These are phyloP conservation scores for Eustoma russellianum DNA, from an alignment of 257 asterid species.

Conservation along the genomic window DNA sequence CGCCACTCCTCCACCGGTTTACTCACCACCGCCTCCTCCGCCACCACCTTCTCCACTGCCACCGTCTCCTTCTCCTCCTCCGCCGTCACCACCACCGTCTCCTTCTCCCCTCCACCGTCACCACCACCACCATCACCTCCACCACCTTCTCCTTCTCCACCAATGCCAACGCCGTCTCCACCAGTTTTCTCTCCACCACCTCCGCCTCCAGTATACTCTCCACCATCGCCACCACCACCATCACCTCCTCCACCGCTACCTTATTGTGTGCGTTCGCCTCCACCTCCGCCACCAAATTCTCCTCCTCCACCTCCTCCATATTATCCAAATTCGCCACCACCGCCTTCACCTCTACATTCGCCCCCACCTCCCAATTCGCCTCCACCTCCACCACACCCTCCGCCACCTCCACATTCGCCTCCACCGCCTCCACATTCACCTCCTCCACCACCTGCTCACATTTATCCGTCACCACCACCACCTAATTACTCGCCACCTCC, in stretches of 20 bases:
- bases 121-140: slow-evolving; percentile 26
- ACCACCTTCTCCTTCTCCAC: slow-evolving; percentile 13
- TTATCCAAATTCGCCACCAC: slow-evolving; percentile 15
- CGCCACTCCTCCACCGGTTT: slow-evolving; percentile 15
- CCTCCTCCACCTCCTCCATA: slow-evolving; percentile 46
- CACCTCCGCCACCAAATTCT: slow-evolving; percentile 44
- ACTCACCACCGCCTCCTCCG: slow-evolving; percentile 14
- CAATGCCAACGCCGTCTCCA: slow-evolving; percentile 13
- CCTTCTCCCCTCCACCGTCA: slow-evolving; percentile 42
- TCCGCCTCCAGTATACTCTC: slow-evolving; percentile 13
- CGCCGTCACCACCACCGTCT: slow-evolving; percentile 9
- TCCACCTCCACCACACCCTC: slow-evolving; percentile 19
- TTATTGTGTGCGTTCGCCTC: slow-evolving; percentile 33
- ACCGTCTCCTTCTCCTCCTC: slow-evolving; percentile 17
- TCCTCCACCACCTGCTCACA: slow-evolving; percentile 31
- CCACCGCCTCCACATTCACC: slow-evolving; percentile 41
- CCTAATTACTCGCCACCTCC: slow-evolving; percentile 47
- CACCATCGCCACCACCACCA: slow-evolving; percentile 21
- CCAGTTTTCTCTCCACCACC: slow-evolving; percentile 14
- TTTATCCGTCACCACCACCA: slow-evolving; percentile 40
- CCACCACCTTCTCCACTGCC: slow-evolving; percentile 17
- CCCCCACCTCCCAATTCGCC: slow-evolving; percentile 25
- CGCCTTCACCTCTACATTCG: slow-evolving; percentile 22
- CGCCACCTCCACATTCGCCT: slow-evolving; percentile 21
- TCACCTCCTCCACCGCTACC: slow-evolving; percentile 31